These are phyloP conservation scores for Sporothrix phasma DNA, from an alignment of 2,329 filamentous ascomycete genomes.

Conservation along the genomic window DNA sequence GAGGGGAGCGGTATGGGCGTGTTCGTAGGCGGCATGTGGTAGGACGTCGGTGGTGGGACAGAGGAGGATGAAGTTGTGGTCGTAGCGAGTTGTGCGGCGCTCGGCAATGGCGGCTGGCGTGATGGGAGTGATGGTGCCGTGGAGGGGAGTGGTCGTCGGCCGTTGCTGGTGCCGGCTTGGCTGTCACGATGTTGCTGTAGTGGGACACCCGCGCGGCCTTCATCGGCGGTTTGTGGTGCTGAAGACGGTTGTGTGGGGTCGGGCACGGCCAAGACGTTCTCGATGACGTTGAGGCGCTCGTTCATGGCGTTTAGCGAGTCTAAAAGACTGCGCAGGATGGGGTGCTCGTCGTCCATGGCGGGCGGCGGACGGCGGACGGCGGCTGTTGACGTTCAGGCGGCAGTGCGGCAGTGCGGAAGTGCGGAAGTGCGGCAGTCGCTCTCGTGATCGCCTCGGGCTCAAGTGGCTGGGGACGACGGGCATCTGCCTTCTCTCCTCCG, in stretches of 20 bases:
- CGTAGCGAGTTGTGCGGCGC: neutral
- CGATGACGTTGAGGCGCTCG: constrained; percentile 25
- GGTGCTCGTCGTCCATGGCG: constrained; percentile 14
- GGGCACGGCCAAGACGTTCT: constrained; percentile 19
- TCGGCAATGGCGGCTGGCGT: neutral
- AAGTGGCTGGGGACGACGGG: neutral
- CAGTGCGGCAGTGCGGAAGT: no score
- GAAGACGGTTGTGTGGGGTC: neutral
- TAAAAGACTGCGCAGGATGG: constrained; percentile 20
- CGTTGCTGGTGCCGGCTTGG: neutral
- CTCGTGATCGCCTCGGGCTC: neutral
- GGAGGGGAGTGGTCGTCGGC: neutral
- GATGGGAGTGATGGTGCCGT: neutral
- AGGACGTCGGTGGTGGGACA: neutral
- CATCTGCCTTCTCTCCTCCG: neutral
- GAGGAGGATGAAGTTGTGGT: neutral
- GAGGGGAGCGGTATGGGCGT: neutral
- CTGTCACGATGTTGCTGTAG: neutral
- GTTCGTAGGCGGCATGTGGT: neutral
- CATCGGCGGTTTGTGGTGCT: neutral
- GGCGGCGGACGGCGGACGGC: neutral
- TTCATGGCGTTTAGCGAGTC: constrained; percentile 25
- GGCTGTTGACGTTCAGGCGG: neutral
- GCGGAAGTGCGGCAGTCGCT: no score
- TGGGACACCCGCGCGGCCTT: neutral